Evolutionary conservation across 2,329 filamentous ascomycete genomes (phyloP).

Genomic region (Xylariales sp.): DNA sequence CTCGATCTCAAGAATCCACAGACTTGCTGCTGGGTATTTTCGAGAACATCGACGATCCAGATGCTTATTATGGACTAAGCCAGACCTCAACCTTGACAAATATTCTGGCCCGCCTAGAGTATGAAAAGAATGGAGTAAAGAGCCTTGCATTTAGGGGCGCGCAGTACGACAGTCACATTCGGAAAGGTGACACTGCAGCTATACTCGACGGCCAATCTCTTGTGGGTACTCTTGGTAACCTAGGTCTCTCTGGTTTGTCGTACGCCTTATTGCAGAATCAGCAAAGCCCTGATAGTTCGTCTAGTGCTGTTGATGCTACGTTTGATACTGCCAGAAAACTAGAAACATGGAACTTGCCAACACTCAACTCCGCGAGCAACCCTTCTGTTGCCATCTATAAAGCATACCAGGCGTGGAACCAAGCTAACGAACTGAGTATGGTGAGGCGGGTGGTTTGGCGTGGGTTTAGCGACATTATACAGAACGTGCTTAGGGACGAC

Average conservation of each 20-base stretch:
- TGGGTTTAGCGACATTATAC: conserved; percentile 71
- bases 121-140: conserved; percentile 88
- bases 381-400: conserved; percentile 80
- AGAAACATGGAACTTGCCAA: conserved; percentile 91
- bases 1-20: conserved; percentile 66
- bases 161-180: conserved; percentile 87
- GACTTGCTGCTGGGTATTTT: conserved; percentile 85
- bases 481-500: conserved; percentile 61
- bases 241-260: conserved; percentile 88
- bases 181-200: conserved; percentile 66
- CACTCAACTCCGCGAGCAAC: conserved; percentile 70
- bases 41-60: conserved; percentile 92
- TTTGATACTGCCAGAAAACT: conserved; percentile 84
- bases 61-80: conserved; percentile 92
- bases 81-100: conserved; percentile 80
- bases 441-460: conserved; percentile 71
- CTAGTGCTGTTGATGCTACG: conserved; percentile 74
- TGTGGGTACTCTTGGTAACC: conserved; percentile 79
- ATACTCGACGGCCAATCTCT: conserved; percentile 74
- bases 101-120: conserved; percentile 84
- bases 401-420: conserved; percentile 81
- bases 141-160: conserved; percentile 91
- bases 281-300: conserved; percentile 67
- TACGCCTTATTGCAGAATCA: conserved; percentile 80
- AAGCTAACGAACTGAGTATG: conserved; percentile 66